Evolutionary conservation across 805 yeast genomes (phyloP), one percentile per base, ranked within the genome.

Genomic region (Cyberlindnera amylophila): DNA sequence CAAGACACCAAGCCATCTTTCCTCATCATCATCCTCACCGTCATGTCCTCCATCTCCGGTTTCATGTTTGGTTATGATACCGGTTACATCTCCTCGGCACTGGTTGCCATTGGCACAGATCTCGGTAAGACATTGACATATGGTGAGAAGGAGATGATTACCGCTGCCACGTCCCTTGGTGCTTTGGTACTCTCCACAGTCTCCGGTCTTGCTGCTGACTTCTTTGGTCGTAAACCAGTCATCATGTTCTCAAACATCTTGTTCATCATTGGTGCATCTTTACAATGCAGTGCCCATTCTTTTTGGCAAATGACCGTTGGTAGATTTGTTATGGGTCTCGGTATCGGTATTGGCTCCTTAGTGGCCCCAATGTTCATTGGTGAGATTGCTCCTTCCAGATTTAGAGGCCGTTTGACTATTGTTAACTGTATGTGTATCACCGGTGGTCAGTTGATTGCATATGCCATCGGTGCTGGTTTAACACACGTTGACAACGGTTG

Each of bases 21-120:
- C 6, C 64, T 85, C 54, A 86, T 88, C 36, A 65, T 88, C 15
- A 63, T 76, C 19, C 64, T 88, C 39, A 86, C 95, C 0, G 68
- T 81, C 38, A 80, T 81, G 27, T 81, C 96, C 0, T 88, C 96
- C 4, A 82, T 90, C 47, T 88, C 96, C 0, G 97, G 97, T 1
- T 87, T 90, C 64, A 79, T 91, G 87, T 91, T 91, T 65, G 98
- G 98, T 52, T 91, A 91, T 59, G 98, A 91, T 63, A 91, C 98
- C 1, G 98, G 97, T 51, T 90, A 90, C 64, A 89, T 91, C 32
- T 90, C 97, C 4, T 81, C 95, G 14, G 97, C 97, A 0, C 71
- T 91, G 55, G 95, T 89, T 17, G 78, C 88, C 27, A 80, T 91
- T 35, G 88, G 89, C 9, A 75, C 79, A 6, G 95, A 86, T 59